phyloP scores from a whole-genome alignment of 768 basidiomycete species.

The Chiua virens region DNA sequence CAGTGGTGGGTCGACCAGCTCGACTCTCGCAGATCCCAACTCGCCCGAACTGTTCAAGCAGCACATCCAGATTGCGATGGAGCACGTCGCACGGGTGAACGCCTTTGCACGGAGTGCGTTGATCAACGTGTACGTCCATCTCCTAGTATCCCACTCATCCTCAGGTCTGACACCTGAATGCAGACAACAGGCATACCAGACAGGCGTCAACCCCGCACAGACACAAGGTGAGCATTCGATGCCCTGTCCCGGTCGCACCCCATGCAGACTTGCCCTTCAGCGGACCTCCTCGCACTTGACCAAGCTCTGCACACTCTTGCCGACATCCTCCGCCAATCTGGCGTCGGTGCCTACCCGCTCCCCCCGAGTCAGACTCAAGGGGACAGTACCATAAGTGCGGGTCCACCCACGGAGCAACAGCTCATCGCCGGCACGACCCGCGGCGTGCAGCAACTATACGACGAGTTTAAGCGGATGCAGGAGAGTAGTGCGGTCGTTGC shows the following conservation, averaged over 20 bases:
- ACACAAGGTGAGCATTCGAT: slow-evolving; percentile 46
- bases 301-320: slow-evolving; percentile 46
- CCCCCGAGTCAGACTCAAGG: slow-evolving; percentile 22
- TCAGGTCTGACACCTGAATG: neutral
- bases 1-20: too few relatives aligned
- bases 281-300: slow-evolving; percentile 50
- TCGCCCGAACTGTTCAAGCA: slow-evolving; percentile 64
- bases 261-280: slow-evolving; percentile 26
- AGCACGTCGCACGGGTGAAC: slow-evolving; percentile 51
- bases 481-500: slow-evolving; percentile 57
- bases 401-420: slow-evolving; percentile 45
- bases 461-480: slow-evolving; percentile 51
- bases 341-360: slow-evolving; percentile 66
- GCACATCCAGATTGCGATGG: slow-evolving; percentile 48
- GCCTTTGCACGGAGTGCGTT: slow-evolving; percentile 48
- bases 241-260: neutral
- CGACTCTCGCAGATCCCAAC: slow-evolving; percentile 46
- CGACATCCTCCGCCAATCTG: slow-evolving; percentile 53
- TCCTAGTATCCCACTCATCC: too few relatives aligned
- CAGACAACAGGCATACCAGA: slow-evolving; percentile 64
- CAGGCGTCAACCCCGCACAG: slow-evolving; percentile 51
- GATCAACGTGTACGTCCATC: slow-evolving; percentile 49
- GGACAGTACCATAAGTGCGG: neutral
- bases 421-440: slow-evolving; percentile 43
- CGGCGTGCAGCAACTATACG: slow-evolving; percentile 48